Percentiles rank a stretch among this genome's conserved stretches.
These are phyloP conservation scores for Leptographium radiaticola DNA, from an alignment of 2,329 filamentous ascomycete species.

Conservation along the genomic window DNA sequence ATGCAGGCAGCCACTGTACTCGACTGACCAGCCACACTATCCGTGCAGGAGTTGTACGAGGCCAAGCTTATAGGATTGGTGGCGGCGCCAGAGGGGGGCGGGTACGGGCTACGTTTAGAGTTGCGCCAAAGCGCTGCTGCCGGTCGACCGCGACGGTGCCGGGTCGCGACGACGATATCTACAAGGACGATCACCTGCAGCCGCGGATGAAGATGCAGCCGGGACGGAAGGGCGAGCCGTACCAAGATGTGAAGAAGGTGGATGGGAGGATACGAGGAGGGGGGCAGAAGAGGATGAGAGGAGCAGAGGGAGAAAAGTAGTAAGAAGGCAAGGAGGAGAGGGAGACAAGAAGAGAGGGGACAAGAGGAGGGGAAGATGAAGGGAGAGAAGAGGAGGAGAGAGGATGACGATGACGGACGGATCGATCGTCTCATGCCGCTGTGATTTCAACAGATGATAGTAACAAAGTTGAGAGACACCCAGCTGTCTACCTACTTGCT, in stretches of 20 bases:
- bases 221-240: not conserved
- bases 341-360: no score
- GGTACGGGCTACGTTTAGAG: constrained; percentile 7
- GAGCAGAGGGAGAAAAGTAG: not conserved
- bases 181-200: not conserved
- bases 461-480: no score
- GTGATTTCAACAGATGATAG: no score
- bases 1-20: not conserved
- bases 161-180: not conserved
- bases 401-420: no score
- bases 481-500: no score
- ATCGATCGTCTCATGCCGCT: no score
- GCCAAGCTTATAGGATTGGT: no score
- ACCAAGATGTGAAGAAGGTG: not conserved
- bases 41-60: not conserved
- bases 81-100: no score
- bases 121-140: constrained; percentile 1
- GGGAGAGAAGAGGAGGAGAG: no score
- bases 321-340: not conserved
- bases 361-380: no score
- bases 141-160: not conserved
- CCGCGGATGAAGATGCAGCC: not conserved
- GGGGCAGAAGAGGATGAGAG: not conserved
- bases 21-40: not conserved
- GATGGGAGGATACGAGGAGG: not conserved